Evolutionary conservation across 768 basidiomycete species (phyloP), one percentile per base, ranked within the genome.

Genomic region (Crassisporium funariophilum): DNA sequence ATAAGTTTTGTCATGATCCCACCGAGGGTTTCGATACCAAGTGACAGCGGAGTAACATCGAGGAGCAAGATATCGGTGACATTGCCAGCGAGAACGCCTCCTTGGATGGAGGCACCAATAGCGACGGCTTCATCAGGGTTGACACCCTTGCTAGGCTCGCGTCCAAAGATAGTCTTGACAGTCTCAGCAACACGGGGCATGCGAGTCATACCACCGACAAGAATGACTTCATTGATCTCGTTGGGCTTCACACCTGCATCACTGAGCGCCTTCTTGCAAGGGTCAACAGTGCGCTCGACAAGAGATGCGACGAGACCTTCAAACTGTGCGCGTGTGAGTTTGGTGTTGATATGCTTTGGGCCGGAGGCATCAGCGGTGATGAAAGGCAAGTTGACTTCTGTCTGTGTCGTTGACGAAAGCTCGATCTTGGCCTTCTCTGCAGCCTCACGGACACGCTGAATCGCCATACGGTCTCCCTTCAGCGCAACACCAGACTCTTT

Each of bases 1-100:
- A 99, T 99, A 35, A 99, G 83, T 72, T 98, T 95, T 55, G 95
- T 98, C 92, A 99, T 98, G 72, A 99, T 98, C 63, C 97, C 97
- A 56, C 97, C 95, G 53, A 98, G 91, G 9, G 95, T 98, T 74
- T 97, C 94, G 44, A 93, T 93, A 74, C 91, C 91, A 55, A 99
- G 89, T 1, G 95, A 99, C 1, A 98, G 79, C 23, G 93, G 94
- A n/a, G 93, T 95, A 33, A 95, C 94, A 57, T 95, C 94, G 27
- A 95, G 82, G 43, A 99, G 84, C 0, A 98, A 78, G 55, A 98
- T 94, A 62, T 98, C 95, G 27, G 90, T 97, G 47, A 98, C 94
- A 60, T 93, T 90, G 35, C 97, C 97, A 49, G 95, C 88, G 36
- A 99, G 81, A 47, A 99, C 95, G 76, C 95, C 95, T 65, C 92